A percentile compares a stretch with the other conserved stretches of the same genome.
Evolutionary conservation across 2,329 filamentous ascomycete species (phyloP).

Genomic region (Penicillium glabrum): DNA sequence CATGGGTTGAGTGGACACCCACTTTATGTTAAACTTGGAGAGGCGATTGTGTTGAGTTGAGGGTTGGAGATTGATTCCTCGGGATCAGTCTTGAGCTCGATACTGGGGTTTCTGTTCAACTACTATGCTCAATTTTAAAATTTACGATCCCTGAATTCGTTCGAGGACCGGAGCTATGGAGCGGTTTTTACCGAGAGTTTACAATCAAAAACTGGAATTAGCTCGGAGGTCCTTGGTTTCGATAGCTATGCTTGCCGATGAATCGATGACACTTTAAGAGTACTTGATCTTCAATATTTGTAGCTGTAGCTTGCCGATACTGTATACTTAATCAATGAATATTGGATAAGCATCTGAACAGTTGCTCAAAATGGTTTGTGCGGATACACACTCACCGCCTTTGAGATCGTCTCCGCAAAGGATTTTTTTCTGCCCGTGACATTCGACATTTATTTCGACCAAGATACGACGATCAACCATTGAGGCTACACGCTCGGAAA

Average conservation of each 20-base stretch:
- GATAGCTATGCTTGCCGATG: constrained; percentile 28
- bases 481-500: constrained; percentile 8
- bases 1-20: constrained; percentile 19
- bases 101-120: constrained; percentile 39
- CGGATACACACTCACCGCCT: constrained; percentile 25
- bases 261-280: constrained; percentile 27
- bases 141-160: constrained; percentile 18
- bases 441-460: constrained; percentile 23
- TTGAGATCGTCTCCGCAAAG: constrained; percentile 17
- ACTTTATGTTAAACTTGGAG: constrained; percentile 21
- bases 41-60: constrained; percentile 35
- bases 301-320: neutral
- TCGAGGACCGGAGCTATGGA: constrained; percentile 32
- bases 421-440: constrained; percentile 26
- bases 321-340: neutral
- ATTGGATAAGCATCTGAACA: neutral
- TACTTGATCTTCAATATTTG: neutral
- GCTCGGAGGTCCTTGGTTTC: constrained; percentile 23
- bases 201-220: constrained; percentile 30
- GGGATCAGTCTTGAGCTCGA: constrained; percentile 11
- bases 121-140: constrained; percentile 18
- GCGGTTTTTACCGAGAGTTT: constrained; percentile 37
- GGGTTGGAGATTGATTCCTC: constrained; percentile 30
- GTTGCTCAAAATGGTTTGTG: constrained; percentile 15
- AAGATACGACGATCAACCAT: constrained; percentile 7